A percentile compares a stretch with the other conserved stretches of the same genome.
Evolutionary conservation across 2,329 filamentous ascomycete genomes (phyloP).

Genomic region (Fusarium xylarioides): DNA sequence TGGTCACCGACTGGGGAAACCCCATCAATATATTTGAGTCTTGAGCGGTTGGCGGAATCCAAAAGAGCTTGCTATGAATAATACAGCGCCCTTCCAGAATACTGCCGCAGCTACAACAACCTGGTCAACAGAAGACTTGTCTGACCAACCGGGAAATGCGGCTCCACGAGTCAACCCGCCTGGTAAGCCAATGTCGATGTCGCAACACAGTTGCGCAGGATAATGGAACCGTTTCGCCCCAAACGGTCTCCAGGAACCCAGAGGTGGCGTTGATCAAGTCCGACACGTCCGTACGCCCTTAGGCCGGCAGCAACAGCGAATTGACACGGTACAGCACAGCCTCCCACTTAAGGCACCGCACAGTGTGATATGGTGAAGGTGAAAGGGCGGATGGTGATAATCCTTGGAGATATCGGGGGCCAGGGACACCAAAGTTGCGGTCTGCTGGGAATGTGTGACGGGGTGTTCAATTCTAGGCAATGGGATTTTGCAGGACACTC

Average conservation of each 20-base stretch:
- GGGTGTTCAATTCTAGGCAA: background rate
- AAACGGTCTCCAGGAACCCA: slow-evolving; percentile 4
- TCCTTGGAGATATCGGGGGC: background rate
- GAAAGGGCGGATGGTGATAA: background rate
- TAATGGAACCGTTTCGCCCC: slow-evolving; percentile 12
- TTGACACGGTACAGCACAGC: slow-evolving; percentile 6
- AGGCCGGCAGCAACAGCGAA: slow-evolving; percentile 5
- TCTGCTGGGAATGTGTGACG: background rate
- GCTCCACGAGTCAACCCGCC: slow-evolving; percentile 15
- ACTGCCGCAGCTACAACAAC: slow-evolving; percentile 22
- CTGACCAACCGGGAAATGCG: slow-evolving; percentile 26
- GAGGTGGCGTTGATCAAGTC: slow-evolving; percentile 27
- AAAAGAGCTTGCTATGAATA: slow-evolving; percentile 4
- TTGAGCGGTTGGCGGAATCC: slow-evolving; percentile 4
- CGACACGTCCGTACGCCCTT: slow-evolving; percentile 29
- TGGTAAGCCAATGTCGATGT: slow-evolving; percentile 4
- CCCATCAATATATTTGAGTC: slow-evolving; percentile 41
- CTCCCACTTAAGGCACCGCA: slow-evolving; percentile 1
- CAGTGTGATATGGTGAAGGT: background rate
- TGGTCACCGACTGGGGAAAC: slow-evolving; percentile 31
- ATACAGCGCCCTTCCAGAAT: slow-evolving; percentile 6
- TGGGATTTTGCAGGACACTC: background rate
- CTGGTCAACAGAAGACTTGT: slow-evolving; percentile 5
- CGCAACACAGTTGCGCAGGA: background rate
- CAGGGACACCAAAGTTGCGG: slow-evolving; percentile 2